A percentile compares a stretch with the other conserved stretches of the same genome.
Conservation (phyloP, 2,329 filamentous ascomycete species). For the Fonsecaea multimorphosa region DNA sequence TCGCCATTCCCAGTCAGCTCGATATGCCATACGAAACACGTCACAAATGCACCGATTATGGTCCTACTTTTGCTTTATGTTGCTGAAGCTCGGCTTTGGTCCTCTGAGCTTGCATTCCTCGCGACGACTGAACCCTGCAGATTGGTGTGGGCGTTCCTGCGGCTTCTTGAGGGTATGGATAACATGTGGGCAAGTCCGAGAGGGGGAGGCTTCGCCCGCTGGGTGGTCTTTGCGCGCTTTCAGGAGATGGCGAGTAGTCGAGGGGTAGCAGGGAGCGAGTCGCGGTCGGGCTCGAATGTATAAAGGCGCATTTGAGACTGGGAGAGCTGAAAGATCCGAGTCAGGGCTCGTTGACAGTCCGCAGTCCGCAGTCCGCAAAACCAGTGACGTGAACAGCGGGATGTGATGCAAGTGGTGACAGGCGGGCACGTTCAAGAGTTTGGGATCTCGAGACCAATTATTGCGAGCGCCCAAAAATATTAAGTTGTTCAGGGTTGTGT, state of each 20-base stretch:
- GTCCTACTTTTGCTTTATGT: constrained; percentile 63
- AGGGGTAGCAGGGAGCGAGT: constrained; percentile 5
- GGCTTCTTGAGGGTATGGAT: constrained; percentile 24
- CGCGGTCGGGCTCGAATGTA: background rate
- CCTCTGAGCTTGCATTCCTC: constrained; percentile 52
- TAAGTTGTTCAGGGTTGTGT: background rate
- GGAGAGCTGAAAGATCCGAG: background rate
- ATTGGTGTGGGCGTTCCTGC: constrained; percentile 26
- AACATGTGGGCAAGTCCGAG: constrained; percentile 29
- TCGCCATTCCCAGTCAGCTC: constrained; percentile 34
- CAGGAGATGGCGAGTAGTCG: background rate
- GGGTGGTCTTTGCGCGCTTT: constrained; percentile 9
- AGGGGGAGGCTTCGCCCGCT: background rate
- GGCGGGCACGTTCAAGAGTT: constrained; percentile 3
- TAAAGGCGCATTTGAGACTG: constrained; percentile 9
- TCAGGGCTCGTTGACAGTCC: background rate
- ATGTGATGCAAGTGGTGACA: constrained; percentile 10
- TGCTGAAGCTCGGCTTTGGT: constrained; percentile 64
- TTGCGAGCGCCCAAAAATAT: constrained; percentile 2
- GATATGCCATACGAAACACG: background rate
- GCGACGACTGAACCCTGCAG: constrained; percentile 14
- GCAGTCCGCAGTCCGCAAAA: constrained; percentile 9
- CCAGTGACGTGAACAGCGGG: constrained; percentile 9
- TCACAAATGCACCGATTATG: background rate
- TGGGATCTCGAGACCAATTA: constrained; percentile 1